Conservation (phyloP, 1,284 basidiomycete genomes). For the Filobasidium uniguttulatum region DNA sequence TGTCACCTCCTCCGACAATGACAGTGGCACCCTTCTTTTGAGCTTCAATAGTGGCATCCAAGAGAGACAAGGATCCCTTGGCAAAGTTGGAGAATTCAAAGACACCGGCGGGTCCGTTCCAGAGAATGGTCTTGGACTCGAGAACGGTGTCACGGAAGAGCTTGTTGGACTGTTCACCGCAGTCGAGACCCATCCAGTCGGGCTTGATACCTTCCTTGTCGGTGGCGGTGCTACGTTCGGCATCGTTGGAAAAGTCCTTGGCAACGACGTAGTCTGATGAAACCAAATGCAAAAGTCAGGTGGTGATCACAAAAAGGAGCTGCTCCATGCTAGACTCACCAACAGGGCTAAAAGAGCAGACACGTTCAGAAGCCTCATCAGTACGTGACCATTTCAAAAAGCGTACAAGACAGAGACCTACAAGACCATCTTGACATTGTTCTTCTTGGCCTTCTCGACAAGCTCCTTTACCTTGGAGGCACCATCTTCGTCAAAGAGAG, state of each 20-base stretch:
- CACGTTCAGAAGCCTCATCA: not conserved
- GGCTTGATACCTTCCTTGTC: constrained; percentile 78
- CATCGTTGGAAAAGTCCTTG: constrained; percentile 90
- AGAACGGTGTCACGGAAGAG: constrained; percentile 68
- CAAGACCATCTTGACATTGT: constrained; percentile 87
- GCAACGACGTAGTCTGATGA: constrained; percentile 88
- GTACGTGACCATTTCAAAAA: not conserved
- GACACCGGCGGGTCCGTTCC: constrained; percentile 97
- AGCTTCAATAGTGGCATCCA: constrained; percentile 78
- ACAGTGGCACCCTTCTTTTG: constrained; percentile 76
- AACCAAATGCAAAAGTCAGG: constrained; percentile 30
- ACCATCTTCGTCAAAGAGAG: constrained; percentile 84
- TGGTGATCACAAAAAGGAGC: not conserved
- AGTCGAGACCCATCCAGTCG: constrained; percentile 90
- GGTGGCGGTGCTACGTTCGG: constrained; percentile 57
- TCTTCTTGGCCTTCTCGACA: constrained; percentile 83
- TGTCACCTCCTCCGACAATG: constrained; percentile 89
- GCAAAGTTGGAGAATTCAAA: constrained; percentile 94
- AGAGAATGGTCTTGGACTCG: constrained; percentile 90
- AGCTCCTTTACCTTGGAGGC: constrained; percentile 73
- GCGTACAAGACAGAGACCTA: not conserved
- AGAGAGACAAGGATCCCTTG: constrained; percentile 66
- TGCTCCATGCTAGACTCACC: not conserved
- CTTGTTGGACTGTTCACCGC: constrained; percentile 65
- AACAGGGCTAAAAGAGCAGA: not conserved